A percentile compares a stretch with the other conserved stretches of the same genome.
phyloP scores from a whole-genome alignment of 345 rosid species.

The Psidium friedrichsthalianum region DNA sequence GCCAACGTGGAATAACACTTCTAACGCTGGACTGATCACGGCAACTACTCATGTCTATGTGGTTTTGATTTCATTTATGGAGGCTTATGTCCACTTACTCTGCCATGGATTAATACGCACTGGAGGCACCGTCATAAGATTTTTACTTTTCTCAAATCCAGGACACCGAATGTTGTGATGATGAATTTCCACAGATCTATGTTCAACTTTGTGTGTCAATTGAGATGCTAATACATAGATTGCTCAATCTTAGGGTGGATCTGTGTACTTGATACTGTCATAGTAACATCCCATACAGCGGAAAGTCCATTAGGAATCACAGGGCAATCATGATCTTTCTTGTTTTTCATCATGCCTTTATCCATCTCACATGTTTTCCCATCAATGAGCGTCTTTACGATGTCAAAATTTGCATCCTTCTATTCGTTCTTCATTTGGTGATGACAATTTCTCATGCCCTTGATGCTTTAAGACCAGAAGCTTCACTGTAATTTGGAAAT shows the following conservation, averaged over 20 bases:
- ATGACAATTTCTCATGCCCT: background rate
- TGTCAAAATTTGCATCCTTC: background rate
- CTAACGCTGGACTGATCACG: rapidly evolving
- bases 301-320: background rate
- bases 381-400: background rate
- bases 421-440: background rate
- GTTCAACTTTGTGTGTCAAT: background rate
- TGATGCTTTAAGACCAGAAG: background rate
- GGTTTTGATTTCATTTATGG: background rate
- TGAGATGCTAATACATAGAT: background rate
- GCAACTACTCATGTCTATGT: background rate
- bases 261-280: background rate
- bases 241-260: background rate
- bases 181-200: background rate
- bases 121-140: background rate
- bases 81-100: background rate
- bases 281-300: background rate
- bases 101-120: background rate
- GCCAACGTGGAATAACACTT: background rate
- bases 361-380: background rate
- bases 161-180: background rate
- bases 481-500: background rate
- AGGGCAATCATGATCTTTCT: no score
- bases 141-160: background rate
- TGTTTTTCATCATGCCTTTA: background rate